Evolutionary conservation across 345 rosid species (phyloP).

Genomic region (Noccaea bulbosa): DNA sequence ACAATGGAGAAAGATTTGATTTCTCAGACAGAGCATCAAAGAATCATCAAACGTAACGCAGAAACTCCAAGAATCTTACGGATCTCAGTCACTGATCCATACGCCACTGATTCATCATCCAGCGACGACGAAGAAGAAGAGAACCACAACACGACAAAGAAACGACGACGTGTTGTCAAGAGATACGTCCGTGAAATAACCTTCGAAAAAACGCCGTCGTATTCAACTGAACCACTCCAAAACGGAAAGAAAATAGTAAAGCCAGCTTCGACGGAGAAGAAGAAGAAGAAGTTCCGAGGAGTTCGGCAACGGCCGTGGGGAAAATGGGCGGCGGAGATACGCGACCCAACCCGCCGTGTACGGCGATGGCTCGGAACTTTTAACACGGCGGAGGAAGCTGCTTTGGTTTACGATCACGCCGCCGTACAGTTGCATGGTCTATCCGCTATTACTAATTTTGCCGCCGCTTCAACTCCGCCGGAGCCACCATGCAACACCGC

Average conservation of each 20-base stretch:
- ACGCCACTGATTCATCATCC: constrained; percentile 85
- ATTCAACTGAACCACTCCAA: not conserved
- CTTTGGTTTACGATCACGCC: constrained; percentile 78
- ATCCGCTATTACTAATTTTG: constrained; percentile 74
- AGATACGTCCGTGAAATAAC: constrained; percentile 64
- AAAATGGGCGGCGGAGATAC: constrained; percentile 94
- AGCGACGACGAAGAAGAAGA: constrained; percentile 65
- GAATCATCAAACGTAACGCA: not conserved
- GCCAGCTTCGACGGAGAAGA: constrained; percentile 2
- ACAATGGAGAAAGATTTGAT: not conserved
- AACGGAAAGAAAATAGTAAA: not conserved
- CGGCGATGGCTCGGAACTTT: constrained; percentile 86
- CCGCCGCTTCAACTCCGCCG: constrained; percentile 51
- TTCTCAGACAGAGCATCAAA: not conserved
- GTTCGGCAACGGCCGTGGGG: constrained; percentile 93
- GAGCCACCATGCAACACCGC: constrained; percentile 45
- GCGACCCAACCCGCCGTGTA: constrained; percentile 59
- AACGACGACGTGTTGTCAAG: constrained; percentile 48
- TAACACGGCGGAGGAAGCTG: constrained; percentile 86
- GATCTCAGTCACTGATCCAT: constrained; percentile 68
- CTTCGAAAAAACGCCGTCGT: constrained; percentile 46
- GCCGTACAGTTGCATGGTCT: constrained; percentile 80
- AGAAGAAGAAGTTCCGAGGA: constrained; percentile 64
- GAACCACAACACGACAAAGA: not conserved
- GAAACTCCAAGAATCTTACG: constrained; percentile 52